Evolutionary conservation across 495 filamentous ascomycete species (phyloP), one percentile per base, ranked within the genome.

Genomic region (Xylaria sp.): DNA sequence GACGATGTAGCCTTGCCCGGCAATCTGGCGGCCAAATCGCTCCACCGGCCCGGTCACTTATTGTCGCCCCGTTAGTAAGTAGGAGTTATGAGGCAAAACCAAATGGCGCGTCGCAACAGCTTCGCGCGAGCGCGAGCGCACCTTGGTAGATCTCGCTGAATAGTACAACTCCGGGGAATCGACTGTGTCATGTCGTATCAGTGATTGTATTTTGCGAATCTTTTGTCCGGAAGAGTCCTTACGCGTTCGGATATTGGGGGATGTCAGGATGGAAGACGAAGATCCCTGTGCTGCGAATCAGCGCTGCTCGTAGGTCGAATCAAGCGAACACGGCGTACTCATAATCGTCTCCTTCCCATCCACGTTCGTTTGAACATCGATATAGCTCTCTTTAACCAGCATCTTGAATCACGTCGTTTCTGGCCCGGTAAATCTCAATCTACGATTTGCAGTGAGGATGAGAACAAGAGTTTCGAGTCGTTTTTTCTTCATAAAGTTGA

Each of bases 91-190:
- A 77, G 67, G 63, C 24, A 67, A 67, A 70, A 31, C 26, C 0
- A 14, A 17, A 26, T 35, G 58, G 58, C 11, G 33, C 19, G 58
- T 41, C 29, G 1, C 9, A 41, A 24, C 26, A 17, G n/a, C 59
- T n/a, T 50, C 58, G 61, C 37, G 40, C 26, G 48, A 61, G 61
- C 37, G 40, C 26, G 48, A 37, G 68, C 71, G 55, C 74, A 94
- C 94, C 94, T 90, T 98, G 95, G 77, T 98, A 98, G 74, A 98
- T 98, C 82, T 98, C 95, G 78, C 91, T 94, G 80, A 97, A 98
- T 52, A 97, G 83, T 8, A 93, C 92, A 1, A 98, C 93, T 31
- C 93, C 95, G 0, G 95, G 95, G 78, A 97, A 98, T 61, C 91
- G 89, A 59, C 86, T 88, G 68, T 63, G 61, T 61, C 24, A 73